Evolutionary conservation across 495 filamentous ascomycete species (phyloP).

Genomic region (Pyronema omphalodes): DNA sequence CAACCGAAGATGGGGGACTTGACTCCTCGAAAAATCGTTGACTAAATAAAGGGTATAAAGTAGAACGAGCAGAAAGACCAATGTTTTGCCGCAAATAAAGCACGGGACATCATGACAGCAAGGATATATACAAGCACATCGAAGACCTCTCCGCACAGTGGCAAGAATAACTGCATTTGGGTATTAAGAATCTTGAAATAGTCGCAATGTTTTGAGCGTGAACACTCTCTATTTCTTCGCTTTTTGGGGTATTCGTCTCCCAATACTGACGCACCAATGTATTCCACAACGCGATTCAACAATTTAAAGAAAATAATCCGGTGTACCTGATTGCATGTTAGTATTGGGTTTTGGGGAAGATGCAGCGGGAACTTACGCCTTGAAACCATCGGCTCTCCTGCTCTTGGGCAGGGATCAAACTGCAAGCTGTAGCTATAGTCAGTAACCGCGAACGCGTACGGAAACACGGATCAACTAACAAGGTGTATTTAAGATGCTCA

Average conservation of each 20-base stretch:
- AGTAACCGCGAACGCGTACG: slow-evolving; percentile 3
- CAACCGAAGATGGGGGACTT: no score
- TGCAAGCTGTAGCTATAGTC: slow-evolving; percentile 52
- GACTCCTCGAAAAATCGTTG: no score
- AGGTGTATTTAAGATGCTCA: slow-evolving; percentile 97
- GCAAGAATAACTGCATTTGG: background rate
- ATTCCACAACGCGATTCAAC: background rate
- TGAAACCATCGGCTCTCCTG: slow-evolving; percentile 97
- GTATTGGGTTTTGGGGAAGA: slow-evolving; percentile 6
- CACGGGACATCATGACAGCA: background rate
- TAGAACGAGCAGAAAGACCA: background rate
- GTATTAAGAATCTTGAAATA: slow-evolving; percentile 1
- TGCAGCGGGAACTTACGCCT: slow-evolving; percentile 39
- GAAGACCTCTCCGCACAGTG: background rate
- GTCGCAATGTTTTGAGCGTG: no score
- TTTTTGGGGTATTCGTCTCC: no score
- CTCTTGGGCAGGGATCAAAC: slow-evolving; percentile 95
- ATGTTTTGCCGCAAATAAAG: no score
- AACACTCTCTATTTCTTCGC: no score
- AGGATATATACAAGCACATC: slow-evolving; percentile 4
- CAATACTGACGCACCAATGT: no score
- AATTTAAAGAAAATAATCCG: slow-evolving; percentile 87
- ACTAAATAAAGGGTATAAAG: no score
- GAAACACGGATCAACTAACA: slow-evolving; percentile 44
- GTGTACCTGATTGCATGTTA: slow-evolving; percentile 40